Evolutionary conservation across 2,329 filamentous ascomycete species (phyloP), one percentile per base, ranked within the genome.

Genomic region (Cadophora gregata): DNA sequence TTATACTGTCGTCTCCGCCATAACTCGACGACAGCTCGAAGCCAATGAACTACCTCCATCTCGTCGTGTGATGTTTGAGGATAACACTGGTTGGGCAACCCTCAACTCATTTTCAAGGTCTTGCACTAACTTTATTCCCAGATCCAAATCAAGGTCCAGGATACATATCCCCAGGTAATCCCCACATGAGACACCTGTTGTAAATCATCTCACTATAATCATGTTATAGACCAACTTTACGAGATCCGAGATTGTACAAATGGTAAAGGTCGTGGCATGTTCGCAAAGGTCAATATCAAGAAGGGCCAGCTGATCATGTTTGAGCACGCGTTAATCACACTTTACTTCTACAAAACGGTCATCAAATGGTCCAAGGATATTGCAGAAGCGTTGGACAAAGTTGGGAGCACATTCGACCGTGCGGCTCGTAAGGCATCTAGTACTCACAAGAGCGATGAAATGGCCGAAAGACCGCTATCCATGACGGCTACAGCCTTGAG

Each of bases 261-360:
- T 12, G 56, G 56, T n/a, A 29, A 45, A 14, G 33, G 56, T 19
- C 58, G 42, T 29, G 58, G 58, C 27, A 47, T 60, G 24, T 60
- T 60, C 21, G 58, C 58, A 6, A 60, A 3, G 16, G 1, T 19
- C 4, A 60, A 47, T 25, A 60, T 48, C 24, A 47, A 24, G 38
- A 60, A 60, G 27, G 25, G 38, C 8, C 25, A 48, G 25, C 25
- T 60, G 5, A 60, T 60, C 27, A 47, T 31, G 16, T 47, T 24
- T 8, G 58, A 60, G n/a, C 24, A 60, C 25, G 27, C 58, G 2
- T 47, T 19, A 38, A 60, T 47, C 24, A 47, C 27, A 12, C 38
- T 60, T 8, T 60, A 60, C 24, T 47, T 45, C 38, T 24, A 27
- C 36, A 21, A 48, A 19, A 29, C 29, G 4, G 12, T 36, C 19